Evolutionary conservation across 352 stramenopile species (phyloP).

Genomic region (Achlya hypogyna): DNA sequence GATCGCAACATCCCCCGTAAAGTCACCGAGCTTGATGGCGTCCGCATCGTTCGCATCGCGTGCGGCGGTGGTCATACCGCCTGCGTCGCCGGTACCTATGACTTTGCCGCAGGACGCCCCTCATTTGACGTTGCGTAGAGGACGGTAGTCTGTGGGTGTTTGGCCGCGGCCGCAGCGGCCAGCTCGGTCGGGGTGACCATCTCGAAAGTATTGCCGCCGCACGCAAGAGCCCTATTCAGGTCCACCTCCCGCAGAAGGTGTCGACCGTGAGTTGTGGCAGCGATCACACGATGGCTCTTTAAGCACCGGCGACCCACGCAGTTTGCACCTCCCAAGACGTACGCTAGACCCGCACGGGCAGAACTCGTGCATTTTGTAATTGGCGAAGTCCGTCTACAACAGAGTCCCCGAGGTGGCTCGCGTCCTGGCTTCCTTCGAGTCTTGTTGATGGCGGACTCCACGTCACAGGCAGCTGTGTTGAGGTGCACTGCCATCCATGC

Average conservation of each 20-base stretch:
- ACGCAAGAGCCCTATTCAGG: conserved; percentile 15
- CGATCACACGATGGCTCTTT: conserved; percentile 16
- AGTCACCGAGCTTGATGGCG: conserved; percentile 8
- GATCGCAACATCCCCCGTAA: conserved; percentile 17
- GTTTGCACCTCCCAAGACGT: neutral
- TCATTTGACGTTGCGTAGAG: neutral
- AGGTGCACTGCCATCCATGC: too few species aligned
- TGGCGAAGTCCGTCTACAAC: too few species aligned
- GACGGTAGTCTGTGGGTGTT: conserved; percentile 16
- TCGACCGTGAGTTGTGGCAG: conserved; percentile 9
- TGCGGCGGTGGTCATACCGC: conserved; percentile 12
- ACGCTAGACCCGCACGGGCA: neutral
- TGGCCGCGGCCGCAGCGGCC: conserved; percentile 15
- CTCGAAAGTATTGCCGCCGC: conserved; percentile 15
- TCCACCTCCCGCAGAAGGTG: conserved; percentile 2
- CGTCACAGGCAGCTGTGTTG: too few species aligned
- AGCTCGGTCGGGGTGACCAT: conserved; percentile 14
- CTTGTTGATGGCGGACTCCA: too few species aligned
- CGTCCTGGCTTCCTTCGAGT: too few species aligned
- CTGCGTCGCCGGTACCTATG: neutral
- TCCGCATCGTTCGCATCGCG: conserved; percentile 10
- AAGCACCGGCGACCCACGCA: neutral
- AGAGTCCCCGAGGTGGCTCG: too few species aligned
- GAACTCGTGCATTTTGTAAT: too few species aligned
- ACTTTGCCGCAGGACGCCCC: neutral